phyloP scores from a whole-genome alignment of 805 yeast species.

The Spathaspora hagerdaliae region DNA sequence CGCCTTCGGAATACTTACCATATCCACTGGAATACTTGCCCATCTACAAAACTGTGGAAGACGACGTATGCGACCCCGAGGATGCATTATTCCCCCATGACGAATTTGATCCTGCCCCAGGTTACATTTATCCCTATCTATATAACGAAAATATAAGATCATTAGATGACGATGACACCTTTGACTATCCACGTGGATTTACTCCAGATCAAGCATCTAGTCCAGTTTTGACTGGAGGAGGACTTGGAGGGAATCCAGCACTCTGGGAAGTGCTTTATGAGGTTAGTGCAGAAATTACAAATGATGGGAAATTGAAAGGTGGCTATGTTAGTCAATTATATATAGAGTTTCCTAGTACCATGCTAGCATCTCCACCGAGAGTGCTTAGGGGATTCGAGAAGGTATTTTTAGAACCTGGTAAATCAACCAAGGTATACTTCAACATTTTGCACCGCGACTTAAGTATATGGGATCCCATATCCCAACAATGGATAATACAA shows the following conservation, averaged over 20 bases:
- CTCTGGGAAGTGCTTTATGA: slow-evolving; percentile 51
- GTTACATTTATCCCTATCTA: slow-evolving; percentile 54
- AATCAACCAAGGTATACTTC: slow-evolving; percentile 34
- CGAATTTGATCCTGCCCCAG: slow-evolving; percentile 50
- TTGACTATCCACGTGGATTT: slow-evolving; percentile 38
- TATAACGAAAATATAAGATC: slow-evolving; percentile 31
- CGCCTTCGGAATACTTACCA: slow-evolving; percentile 44
- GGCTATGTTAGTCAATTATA: slow-evolving; percentile 51
- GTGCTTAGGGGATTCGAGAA: slow-evolving; percentile 58
- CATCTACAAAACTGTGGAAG: slow-evolving; percentile 37
- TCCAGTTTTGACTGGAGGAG: slow-evolving; percentile 46
- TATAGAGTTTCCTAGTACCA: slow-evolving; percentile 46
- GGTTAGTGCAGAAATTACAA: slow-evolving; percentile 43
- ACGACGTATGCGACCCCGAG: slow-evolving; percentile 49
- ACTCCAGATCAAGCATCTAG: slow-evolving; percentile 29
- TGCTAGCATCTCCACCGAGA: slow-evolving; percentile 48
- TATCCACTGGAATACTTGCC: slow-evolving; percentile 46
- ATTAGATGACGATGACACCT: slow-evolving; percentile 32
- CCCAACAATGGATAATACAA: slow-evolving; percentile 56
- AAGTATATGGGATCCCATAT: slow-evolving; percentile 51
- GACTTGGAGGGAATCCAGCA: slow-evolving; percentile 57
- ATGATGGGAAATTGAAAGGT: slow-evolving; percentile 45
- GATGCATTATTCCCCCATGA: slow-evolving; percentile 52
- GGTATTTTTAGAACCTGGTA: slow-evolving; percentile 42
- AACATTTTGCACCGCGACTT: slow-evolving; percentile 49